Percentiles rank a stretch among this genome's conserved stretches.
Conservation (phyloP, 2,329 filamentous ascomycete genomes). For the Cladosporium cucumerinum region DNA sequence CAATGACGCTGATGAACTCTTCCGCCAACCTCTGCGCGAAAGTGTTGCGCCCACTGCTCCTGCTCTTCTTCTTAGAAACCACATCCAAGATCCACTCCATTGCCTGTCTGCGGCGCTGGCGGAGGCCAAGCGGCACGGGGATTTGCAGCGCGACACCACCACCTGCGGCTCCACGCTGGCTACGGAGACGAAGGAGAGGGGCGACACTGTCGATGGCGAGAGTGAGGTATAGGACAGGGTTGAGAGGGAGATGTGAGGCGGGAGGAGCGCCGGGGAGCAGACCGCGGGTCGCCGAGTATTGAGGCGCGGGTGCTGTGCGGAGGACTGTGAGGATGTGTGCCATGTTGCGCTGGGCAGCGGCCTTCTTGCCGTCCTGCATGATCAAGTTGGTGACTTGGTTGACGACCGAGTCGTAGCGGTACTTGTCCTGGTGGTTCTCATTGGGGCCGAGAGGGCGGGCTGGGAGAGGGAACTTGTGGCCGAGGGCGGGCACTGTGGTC, state of each 20-base stretch:
- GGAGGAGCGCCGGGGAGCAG: slow-evolving; percentile 74
- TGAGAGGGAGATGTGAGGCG: slow-evolving; percentile 74
- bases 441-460: slow-evolving; percentile 63
- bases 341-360: slow-evolving; percentile 90
- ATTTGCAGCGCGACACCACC: slow-evolving; percentile 82
- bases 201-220: slow-evolving; percentile 90
- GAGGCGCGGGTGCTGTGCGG: slow-evolving; percentile 77
- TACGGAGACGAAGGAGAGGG: slow-evolving; percentile 76
- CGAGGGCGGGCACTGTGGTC: slow-evolving; percentile 32
- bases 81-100: slow-evolving; percentile 86
- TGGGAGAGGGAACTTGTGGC: slow-evolving; percentile 78
- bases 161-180: slow-evolving; percentile 73
- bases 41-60: slow-evolving; percentile 66
- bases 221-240: slow-evolving; percentile 85
- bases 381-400: slow-evolving; percentile 84
- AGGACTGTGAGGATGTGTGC: slow-evolving; percentile 75
- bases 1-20: slow-evolving; percentile 81
- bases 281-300: slow-evolving; percentile 65
- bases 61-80: slow-evolving; percentile 73
- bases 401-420: slow-evolving; percentile 78
- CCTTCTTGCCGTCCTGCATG: slow-evolving; percentile 89
- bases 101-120: slow-evolving; percentile 64
- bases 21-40: slow-evolving; percentile 78
- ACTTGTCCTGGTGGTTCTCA: slow-evolving; percentile 49
- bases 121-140: slow-evolving; percentile 69